These are phyloP conservation scores for Iberis pinnata DNA, from an alignment of 345 rosid species.

Conservation along the genomic window DNA sequence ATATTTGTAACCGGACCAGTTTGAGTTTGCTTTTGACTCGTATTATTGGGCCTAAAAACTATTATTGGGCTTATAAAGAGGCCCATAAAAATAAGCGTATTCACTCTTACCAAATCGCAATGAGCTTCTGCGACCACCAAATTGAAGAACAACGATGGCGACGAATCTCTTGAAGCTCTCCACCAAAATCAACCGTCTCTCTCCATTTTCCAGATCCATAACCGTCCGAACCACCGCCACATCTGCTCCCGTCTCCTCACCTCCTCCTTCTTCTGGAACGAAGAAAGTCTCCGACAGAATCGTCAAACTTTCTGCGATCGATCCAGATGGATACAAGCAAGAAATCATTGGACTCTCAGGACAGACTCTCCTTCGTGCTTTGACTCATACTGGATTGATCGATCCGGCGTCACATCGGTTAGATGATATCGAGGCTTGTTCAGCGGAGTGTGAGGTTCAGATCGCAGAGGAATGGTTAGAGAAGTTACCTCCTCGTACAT, in stretches of 20 bases:
- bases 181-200: conserved; percentile 50
- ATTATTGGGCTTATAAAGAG: not conserved
- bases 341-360: conserved; percentile 77
- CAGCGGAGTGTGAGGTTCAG: conserved; percentile 95
- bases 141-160: conserved; percentile 39
- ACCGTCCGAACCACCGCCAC: conserved; percentile 40
- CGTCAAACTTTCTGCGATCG: conserved; percentile 86
- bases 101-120: not conserved
- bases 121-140: conserved; percentile 14
- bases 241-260: conserved; percentile 16
- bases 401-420: conserved; percentile 90
- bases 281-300: conserved; percentile 83
- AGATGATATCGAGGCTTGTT: conserved; percentile 97
- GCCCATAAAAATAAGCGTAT: conserved; percentile 9
- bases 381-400: conserved; percentile 62
- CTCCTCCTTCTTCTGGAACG: conserved; percentile 36
- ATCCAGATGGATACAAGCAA: conserved; percentile 62
- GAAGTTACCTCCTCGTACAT: conserved; percentile 71
- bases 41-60: too few species aligned
- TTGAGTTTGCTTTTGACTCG: too few species aligned
- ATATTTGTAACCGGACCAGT: too few species aligned
- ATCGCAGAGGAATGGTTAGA: conserved; percentile 96
- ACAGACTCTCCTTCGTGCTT: conserved; percentile 76
- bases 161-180: conserved; percentile 51
- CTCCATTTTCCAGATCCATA: conserved; percentile 37